Evolutionary conservation across 2,329 filamentous ascomycete genomes (phyloP).

Genomic region (Penicillium psychrosexuale): DNA sequence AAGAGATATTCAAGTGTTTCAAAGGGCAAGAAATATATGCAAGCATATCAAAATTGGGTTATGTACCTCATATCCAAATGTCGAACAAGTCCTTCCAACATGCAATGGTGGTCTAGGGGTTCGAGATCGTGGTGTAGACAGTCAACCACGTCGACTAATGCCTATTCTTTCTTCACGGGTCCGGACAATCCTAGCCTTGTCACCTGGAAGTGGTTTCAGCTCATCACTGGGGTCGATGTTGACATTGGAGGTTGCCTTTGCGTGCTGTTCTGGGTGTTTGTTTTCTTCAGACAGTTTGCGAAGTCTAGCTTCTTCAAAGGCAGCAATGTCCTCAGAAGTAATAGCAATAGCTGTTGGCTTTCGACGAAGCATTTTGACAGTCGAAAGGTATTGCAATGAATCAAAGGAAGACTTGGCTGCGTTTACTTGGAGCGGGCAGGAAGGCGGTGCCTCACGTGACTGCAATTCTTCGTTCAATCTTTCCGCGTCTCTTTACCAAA

Average conservation of each 20-base stretch:
- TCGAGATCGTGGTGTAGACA: not conserved
- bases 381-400: not conserved
- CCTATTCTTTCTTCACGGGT: conserved; percentile 48
- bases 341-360: conserved; percentile 52
- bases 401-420: not conserved
- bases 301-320: conserved; percentile 46
- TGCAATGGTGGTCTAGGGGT: not conserved
- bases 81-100: not conserved
- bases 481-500: not conserved
- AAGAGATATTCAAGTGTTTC: not conserved
- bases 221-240: conserved; percentile 49
- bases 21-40: not conserved
- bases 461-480: conserved; percentile 3
- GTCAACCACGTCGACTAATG: conserved; percentile 28
- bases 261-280: conserved; percentile 19
- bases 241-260: conserved; percentile 22
- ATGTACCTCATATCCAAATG: not conserved
- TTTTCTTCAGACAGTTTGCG: conserved; percentile 31
- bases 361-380: conserved; percentile 47
- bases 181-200: conserved; percentile 48
- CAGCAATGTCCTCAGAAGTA: conserved; percentile 47
- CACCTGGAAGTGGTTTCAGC: conserved; percentile 49
- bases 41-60: not conserved
- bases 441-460: conserved; percentile 16
- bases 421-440: not conserved